Percentiles rank a stretch among this genome's conserved stretches.
Conservation (phyloP, 176 grass and related monocot species). For the sorghum (Sorghum bicolor) region Sorghum_bicolor_NCBIv3 NC_012876.2:775501-776000, state of each 20-base stretch:
- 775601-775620: too few species aligned
- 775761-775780: neutral
- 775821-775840: neutral
- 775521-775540: too few species aligned
- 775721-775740: slow-evolving; percentile 24
- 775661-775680: slow-evolving; percentile 21
- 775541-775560: too few species aligned
- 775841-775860: slow-evolving; percentile 3
- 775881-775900: neutral
- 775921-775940: neutral
- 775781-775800: neutral
- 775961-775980: neutral
- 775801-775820: slow-evolving; percentile 90
- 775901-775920: neutral
- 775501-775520: too few species aligned
- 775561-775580: too few species aligned
- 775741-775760: neutral
- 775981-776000: neutral
- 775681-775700: neutral
- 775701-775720: slow-evolving; percentile 40
- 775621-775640: too few species aligned
- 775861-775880: neutral
- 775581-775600: too few species aligned
- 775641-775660: slow-evolving; percentile 5
- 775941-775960: neutral